These are phyloP conservation scores for Amylocarpus encephaloides DNA, from an alignment of 2,329 filamentous ascomycete genomes.

Conservation along the genomic window DNA sequence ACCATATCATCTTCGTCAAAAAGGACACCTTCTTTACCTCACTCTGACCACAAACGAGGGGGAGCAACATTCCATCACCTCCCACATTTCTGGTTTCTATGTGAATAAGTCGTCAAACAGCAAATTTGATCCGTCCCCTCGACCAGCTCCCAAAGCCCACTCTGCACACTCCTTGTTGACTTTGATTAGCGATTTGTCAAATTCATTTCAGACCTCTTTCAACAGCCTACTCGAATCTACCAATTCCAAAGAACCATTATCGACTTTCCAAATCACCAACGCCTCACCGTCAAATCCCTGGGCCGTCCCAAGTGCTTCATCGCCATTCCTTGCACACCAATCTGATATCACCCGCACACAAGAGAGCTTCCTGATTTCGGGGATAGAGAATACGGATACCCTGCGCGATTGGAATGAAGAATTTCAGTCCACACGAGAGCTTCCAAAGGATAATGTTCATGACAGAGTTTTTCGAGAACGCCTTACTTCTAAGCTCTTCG, in stretches of 20 bases:
- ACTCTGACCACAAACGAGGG: slow-evolving; percentile 86
- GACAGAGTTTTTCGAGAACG: slow-evolving; percentile 94
- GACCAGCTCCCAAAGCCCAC: slow-evolving; percentile 68
- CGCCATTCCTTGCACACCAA: slow-evolving; percentile 62
- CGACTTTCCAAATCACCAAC: slow-evolving; percentile 94
- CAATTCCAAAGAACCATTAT: slow-evolving; percentile 76
- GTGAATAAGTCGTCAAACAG: slow-evolving; percentile 93
- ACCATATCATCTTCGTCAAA: slow-evolving; percentile 82
- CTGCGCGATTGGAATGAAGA: slow-evolving; percentile 98
- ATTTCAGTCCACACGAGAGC: slow-evolving; percentile 91
- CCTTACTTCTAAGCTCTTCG: slow-evolving; percentile 90
- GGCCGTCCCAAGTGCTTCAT: slow-evolving; percentile 68
- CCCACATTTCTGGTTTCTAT: slow-evolving; percentile 91
- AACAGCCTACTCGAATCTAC: slow-evolving; percentile 76
- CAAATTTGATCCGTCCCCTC: slow-evolving; percentile 89
- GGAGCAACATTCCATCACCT: slow-evolving; percentile 89
- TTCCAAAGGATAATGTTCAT: slow-evolving; percentile 89
- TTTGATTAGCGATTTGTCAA: slow-evolving; percentile 71
- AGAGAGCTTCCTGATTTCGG: slow-evolving; percentile 84
- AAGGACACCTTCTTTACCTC: slow-evolving; percentile 88
- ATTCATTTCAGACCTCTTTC: slow-evolving; percentile 75
- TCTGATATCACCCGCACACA: slow-evolving; percentile 84
- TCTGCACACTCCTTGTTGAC: slow-evolving; percentile 80
- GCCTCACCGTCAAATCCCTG: slow-evolving; percentile 88
- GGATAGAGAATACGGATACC: slow-evolving; percentile 89